Evolutionary conservation across 164 flowering plant species (phyloP).

Genomic region (Paratinospora sagittata): DNA sequence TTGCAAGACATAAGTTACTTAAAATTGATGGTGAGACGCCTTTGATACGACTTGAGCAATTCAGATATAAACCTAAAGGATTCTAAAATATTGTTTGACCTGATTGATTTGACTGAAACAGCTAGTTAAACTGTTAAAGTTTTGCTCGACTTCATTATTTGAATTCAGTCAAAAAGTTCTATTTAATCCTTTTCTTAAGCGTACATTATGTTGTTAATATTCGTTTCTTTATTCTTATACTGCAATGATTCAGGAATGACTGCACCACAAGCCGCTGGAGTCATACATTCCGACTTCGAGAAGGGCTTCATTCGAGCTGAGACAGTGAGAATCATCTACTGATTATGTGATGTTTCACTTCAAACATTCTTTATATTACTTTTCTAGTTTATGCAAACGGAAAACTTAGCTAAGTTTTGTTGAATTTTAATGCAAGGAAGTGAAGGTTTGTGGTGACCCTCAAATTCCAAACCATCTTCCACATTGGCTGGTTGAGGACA

Average conservation of each 20-base stretch:
- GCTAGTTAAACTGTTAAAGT: no score
- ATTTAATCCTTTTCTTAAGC: not conserved
- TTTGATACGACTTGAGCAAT: not conserved
- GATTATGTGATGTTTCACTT: not conserved
- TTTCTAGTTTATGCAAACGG: not conserved
- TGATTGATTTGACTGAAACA: not conserved
- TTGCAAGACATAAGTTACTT: not conserved
- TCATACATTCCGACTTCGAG: conserved; percentile 97
- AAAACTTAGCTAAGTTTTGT: not conserved
- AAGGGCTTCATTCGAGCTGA: conserved; percentile 97
- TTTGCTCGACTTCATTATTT: no score
- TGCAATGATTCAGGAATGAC: conserved; percentile 66
- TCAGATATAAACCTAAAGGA: not conserved
- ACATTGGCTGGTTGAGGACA: no score
- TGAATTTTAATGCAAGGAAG: no score
- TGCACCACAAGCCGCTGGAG: conserved; percentile 99
- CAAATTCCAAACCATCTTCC: no score
- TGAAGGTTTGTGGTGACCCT: no score
- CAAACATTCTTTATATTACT: not conserved
- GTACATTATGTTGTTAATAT: not conserved
- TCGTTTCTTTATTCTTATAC: not conserved
- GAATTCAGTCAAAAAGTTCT: no score
- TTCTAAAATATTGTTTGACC: not conserved
- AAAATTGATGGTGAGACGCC: not conserved
- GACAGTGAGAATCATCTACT: conserved; percentile 51